Base-by-base conservation (phyloP, 495 filamentous ascomycete species). In the Ramalina intermedia region DNA sequence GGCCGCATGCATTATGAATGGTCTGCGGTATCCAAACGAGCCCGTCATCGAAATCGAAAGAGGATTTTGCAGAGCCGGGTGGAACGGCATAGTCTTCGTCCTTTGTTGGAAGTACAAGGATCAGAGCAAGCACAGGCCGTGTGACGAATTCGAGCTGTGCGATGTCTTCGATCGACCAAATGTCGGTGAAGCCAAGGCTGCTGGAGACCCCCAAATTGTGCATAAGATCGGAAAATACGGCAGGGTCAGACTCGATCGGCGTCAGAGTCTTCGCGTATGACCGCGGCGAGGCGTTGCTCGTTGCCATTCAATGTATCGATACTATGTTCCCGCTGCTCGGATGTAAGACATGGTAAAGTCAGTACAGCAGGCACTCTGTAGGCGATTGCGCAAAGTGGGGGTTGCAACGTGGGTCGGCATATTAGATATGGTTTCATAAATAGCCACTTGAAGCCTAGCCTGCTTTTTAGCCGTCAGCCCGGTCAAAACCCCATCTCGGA, bases 221-320 rank as follows among this genome's bases (percentile, higher is more conserved):
- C 16, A 60, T 51, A 16, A 72, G 63, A 23, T 64, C 51, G 23
- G 61, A 65, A 48, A 71, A 68, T 11, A 70, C 51, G n/a, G 21
- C 12, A 37, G 44, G 26, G 29, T 33, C 29, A 13, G 29, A 33
- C 29, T 33, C 12, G 29, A 11, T 33, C 29, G 29, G 29, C 29
- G 29, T 33, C 29, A 33, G 29, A 33, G 29, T 33, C 29, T 33
- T 33, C 12, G 29, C 29, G 12, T 33, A 33, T 33, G 29, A 13
- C 3, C 29, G 7, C 12, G 29, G 12, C 8, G 29, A 11, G 29
- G 29, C 29, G 7, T 9, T 33, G 2, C 8, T 33, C 29, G 7
- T 33, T 33, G 29, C 29, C 29, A 33, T 33, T 9, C 8, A 8
- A 9, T 33, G 29, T 1, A 11, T 33, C 12, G 12, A 33, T 9